Percentiles rank a stretch among this genome's conserved stretches.
Conservation (phyloP, 192 early-diverging fungal species). For the Entophlyctis luteolus region DNA sequence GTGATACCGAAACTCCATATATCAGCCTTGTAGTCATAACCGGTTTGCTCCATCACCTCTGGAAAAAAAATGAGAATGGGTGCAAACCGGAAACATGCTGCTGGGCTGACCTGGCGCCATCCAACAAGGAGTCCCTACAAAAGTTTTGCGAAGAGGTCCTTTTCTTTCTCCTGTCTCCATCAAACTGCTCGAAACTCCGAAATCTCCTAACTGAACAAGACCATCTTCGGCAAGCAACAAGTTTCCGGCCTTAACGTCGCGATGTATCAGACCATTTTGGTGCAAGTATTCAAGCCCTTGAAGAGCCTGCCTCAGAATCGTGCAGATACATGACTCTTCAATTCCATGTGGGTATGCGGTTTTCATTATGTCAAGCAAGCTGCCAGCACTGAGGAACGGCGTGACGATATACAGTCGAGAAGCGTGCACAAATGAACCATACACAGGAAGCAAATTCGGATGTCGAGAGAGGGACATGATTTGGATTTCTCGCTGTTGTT, state of each 20-base stretch:
- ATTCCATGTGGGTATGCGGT: constrained; percentile 77
- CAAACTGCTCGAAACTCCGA: constrained; percentile 51
- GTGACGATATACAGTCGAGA: constrained; percentile 81
- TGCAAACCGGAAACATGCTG: too few species aligned
- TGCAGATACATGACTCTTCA: constrained; percentile 73
- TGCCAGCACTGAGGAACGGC: constrained; percentile 67
- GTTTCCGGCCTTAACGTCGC: constrained; percentile 70
- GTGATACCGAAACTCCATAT: constrained; percentile 93
- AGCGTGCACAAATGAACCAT: constrained; percentile 77
- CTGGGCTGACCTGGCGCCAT: constrained; percentile 35
- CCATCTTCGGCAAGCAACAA: constrained; percentile 60
- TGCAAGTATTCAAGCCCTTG: constrained; percentile 67
- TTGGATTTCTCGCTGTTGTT: constrained; percentile 81
- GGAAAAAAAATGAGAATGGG: constrained; percentile 62
- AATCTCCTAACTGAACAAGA: constrained; percentile 61
- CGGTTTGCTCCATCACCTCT: constrained; percentile 88
- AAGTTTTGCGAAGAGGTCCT: constrained; percentile 25
- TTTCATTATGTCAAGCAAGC: constrained; percentile 87
- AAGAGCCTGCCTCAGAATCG: constrained; percentile 73
- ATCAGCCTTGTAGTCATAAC: constrained; percentile 86
- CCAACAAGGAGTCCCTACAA: constrained; percentile 52
- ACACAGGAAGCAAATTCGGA: constrained; percentile 76
- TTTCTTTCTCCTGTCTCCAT: constrained; percentile 53
- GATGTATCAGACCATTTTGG: constrained; percentile 60
- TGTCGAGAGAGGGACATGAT: constrained; percentile 87